Base-by-base conservation (phyloP, 75 land plant species). In the Pinus taeda region DNA sequence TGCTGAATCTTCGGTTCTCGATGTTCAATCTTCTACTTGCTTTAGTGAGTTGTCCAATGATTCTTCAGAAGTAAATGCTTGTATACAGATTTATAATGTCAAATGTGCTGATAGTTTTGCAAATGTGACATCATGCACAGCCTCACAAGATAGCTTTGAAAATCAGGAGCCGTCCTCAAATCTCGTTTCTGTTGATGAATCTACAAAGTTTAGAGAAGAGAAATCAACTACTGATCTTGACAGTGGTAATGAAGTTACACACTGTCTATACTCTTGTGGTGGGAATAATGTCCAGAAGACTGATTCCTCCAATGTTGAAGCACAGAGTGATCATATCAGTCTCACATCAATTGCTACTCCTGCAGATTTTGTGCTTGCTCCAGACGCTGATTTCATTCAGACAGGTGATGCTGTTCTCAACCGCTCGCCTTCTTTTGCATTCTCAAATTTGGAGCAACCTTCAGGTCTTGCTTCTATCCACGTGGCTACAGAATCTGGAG, bases 401-500 rank as follows among this genome's bases (percentile, higher is more conserved):
- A 74, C 20, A 56, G 13, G 18, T 74, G 60, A 49, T 74, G 36
- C 30, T 55, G 75, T 21, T 74, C 59, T 15, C 60, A 22, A 57
- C 75, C 8, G 21, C 55, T 74, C 59, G 11, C 17, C 75, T 39
- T 49, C 75, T 74, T 74, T 57, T 74, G 75, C 24, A 69, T 42
- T 69, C 53, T 39, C 71, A 69, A 42, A 69, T 69, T 18, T 45
- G n/a, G 71, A 69, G 45, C 53, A 11, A 42, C 1, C 71, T 69
- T 69, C 71, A 33, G 42, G 53, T 69, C 71, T 69, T 39, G 49
- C 22, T 69, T n/a, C 13, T 39, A 45, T 69, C 49, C 45, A 42
- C n/a, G 24, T 8, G 11, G 7, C 14, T 7, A n/a, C 42, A 69
- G 71, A 69, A 18, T 69, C 20, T 69, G 15, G 49, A 39, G 71